These are phyloP conservation scores for Kodamaea restingae DNA, from an alignment of 805 yeast species.

Conservation along the genomic window DNA sequence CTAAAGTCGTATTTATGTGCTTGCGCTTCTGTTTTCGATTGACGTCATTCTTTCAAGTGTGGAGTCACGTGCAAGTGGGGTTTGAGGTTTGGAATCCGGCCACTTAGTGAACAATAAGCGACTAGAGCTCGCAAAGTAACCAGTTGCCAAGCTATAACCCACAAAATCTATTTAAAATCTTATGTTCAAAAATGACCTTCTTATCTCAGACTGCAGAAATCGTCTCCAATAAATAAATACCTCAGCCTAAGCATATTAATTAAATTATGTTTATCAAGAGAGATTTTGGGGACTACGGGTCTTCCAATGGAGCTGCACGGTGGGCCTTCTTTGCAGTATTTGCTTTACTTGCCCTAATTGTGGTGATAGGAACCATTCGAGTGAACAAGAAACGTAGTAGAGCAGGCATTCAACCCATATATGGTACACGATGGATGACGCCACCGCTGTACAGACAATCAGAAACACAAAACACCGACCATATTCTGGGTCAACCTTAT, in stretches of 20 bases:
- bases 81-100: no score
- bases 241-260: neutral
- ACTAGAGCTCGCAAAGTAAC: no score
- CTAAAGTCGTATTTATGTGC: no score
- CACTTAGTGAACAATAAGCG: no score
- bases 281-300: conserved; percentile 7
- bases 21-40: no score
- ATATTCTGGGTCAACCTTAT: conserved; percentile 30
- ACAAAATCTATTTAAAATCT: no score
- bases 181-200: no score
- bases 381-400: conserved; percentile 51
- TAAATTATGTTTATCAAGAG: conserved; percentile 10
- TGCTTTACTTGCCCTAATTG: conserved; percentile 43
- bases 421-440: conserved; percentile 82
- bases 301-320: conserved; percentile 40
- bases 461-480: conserved; percentile 52
- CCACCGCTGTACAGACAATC: conserved; percentile 76
- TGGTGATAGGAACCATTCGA: conserved; percentile 48
- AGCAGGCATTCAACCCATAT: conserved; percentile 54
- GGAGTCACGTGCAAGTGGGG: no score
- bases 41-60: no score
- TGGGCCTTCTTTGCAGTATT: conserved; percentile 68
- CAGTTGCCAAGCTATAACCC: no score
- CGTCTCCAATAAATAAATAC: neutral
- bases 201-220: neutral